phyloP scores from a whole-genome alignment of 225 moss, liverwort and hornwort species.

The Straminergon stramineum region DNA sequence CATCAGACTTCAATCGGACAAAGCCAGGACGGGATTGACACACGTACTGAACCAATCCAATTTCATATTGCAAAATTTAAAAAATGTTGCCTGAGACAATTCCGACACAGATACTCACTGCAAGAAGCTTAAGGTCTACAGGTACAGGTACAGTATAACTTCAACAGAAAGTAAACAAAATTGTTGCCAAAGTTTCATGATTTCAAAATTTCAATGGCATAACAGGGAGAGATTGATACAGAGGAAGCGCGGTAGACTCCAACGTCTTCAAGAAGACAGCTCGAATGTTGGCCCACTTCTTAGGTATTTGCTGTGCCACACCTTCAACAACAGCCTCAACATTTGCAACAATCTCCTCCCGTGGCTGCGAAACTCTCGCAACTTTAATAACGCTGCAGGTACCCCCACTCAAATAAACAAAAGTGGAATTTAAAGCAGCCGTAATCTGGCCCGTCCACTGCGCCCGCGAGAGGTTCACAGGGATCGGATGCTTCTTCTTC shows the following conservation, averaged over 20 bases:
- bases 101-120: no score
- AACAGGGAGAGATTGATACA: slow-evolving; percentile 58
- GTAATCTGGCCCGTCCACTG: slow-evolving; percentile 66
- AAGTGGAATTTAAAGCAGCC: slow-evolving; percentile 50
- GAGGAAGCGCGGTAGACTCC: slow-evolving; percentile 69
- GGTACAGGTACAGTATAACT: no score
- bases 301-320: slow-evolving; percentile 44
- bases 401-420: slow-evolving; percentile 60
- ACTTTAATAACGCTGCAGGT: slow-evolving; percentile 81
- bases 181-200: no score
- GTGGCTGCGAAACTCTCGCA: slow-evolving; percentile 61
- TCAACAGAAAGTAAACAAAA: no score
- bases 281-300: slow-evolving; percentile 68
- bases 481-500: slow-evolving; percentile 91
- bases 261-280: slow-evolving; percentile 64
- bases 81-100: no score
- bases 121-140: no score
- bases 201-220: slow-evolving; percentile 51
- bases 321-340: slow-evolving; percentile 53
- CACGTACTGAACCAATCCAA: no score
- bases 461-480: slow-evolving; percentile 45
- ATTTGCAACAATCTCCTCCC: slow-evolving; percentile 56
- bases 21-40: no score
- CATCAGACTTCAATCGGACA: no score
- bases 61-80: no score